Evolutionary conservation across 108 stramenopile genomes (phyloP).

Genomic region (Fistulifera pelliculosa): DNA sequence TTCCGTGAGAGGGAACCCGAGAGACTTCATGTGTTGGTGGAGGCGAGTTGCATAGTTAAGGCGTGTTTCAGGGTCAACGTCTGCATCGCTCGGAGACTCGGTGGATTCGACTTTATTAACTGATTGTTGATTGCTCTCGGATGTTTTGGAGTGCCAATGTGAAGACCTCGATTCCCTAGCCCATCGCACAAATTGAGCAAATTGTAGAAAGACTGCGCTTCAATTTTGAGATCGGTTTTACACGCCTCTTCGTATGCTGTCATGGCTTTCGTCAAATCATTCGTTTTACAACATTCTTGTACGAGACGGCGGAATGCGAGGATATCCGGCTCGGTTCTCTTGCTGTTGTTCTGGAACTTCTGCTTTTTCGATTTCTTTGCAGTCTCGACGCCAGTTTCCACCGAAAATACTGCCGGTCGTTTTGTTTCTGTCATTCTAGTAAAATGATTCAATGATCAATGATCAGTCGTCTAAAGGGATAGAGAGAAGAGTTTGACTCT

Average conservation of each 20-base stretch:
- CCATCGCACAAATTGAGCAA: constrained; percentile 78
- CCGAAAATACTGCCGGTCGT: no score
- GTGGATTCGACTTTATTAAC: constrained; percentile 11
- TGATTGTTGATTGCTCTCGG: constrained; percentile 5
- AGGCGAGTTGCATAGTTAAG: constrained; percentile 52
- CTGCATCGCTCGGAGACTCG: not conserved
- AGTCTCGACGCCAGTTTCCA: no score
- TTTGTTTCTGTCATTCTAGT: no score
- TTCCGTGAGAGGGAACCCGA: constrained; percentile 63
- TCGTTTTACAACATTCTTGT: constrained; percentile 60
- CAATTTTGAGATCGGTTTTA: constrained; percentile 29
- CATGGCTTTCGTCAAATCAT: constrained; percentile 56
- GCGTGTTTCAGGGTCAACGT: constrained; percentile 26
- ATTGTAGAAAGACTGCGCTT: constrained; percentile 75
- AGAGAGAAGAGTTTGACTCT: no score
- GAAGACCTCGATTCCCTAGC: constrained; percentile 34
- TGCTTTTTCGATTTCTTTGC: not conserved
- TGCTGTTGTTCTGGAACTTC: constrained; percentile 3
- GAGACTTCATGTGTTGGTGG: constrained; percentile 47
- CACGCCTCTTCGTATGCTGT: constrained; percentile 33
- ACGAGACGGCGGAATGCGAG: constrained; percentile 47
- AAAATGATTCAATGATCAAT: no score
- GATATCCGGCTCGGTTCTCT: constrained; percentile 26
- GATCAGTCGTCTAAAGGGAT: no score
- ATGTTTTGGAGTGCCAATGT: constrained; percentile 57